Conservation (phyloP, 2,329 filamentous ascomycete genomes). For the Monilinia fructicola region DNA sequence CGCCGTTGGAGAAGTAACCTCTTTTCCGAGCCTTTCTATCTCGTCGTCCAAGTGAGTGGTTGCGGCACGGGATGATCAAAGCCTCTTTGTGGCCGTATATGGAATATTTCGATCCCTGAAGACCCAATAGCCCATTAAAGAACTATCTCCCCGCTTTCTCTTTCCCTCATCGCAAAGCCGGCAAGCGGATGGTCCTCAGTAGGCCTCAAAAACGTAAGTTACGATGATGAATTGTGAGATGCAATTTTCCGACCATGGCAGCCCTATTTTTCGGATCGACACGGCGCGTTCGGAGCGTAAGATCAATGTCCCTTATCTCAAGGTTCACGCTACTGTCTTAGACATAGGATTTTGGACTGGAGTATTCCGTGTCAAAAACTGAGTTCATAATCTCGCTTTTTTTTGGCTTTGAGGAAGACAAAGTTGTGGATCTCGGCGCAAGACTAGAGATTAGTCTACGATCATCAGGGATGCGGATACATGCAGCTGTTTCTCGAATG, state of each 20-base stretch:
- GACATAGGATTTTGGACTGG: neutral
- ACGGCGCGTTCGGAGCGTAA: neutral
- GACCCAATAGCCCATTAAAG: neutral
- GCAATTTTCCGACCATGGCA: too few species aligned
- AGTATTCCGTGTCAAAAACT: neutral
- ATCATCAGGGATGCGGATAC: too few species aligned
- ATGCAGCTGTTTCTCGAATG: neutral
- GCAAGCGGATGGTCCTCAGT: constrained; percentile 4
- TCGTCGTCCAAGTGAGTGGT: neutral
- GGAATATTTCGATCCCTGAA: neutral
- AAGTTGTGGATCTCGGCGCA: neutral
- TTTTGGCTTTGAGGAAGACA: neutral
- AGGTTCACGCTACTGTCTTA: neutral
- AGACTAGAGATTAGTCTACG: neutral
- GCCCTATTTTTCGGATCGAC: neutral
- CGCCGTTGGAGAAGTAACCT: neutral
- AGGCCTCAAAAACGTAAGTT: too few species aligned
- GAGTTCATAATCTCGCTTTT: neutral
- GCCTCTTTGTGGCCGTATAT: constrained; percentile 6
- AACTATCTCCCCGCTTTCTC: neutral
- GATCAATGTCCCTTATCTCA: neutral
- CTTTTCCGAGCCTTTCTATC: neutral
- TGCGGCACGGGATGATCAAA: constrained; percentile 6
- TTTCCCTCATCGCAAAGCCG: constrained; percentile 3
- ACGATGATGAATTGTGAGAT: neutral